phyloP scores from a whole-genome alignment of 23 red algal genomes.

The Gracilaria domingensis region DNA sequence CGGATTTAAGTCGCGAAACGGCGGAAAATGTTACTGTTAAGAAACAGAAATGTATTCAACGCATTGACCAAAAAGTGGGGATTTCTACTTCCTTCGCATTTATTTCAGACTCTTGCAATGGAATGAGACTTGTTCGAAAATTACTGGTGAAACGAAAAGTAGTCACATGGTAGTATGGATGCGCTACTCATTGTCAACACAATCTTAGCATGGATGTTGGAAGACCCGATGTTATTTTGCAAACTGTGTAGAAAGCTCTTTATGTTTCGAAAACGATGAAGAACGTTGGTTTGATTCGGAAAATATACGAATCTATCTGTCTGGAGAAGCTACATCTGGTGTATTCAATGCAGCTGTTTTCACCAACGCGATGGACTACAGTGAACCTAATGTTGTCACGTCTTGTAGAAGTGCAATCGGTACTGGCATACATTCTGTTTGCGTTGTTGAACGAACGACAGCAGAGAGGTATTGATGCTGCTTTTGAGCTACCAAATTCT shows the following conservation, averaged over 20 bases:
- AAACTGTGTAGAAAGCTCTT: constrained; percentile 8
- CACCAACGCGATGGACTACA: not conserved
- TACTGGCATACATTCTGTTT: not conserved
- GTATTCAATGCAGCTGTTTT: not conserved
- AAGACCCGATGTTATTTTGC: not conserved
- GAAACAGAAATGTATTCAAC: not conserved
- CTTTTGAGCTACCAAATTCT: not conserved
- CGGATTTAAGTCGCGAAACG: constrained; percentile 21
- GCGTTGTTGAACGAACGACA: not conserved
- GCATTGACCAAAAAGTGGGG: constrained; percentile 24
- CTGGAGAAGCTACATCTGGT: not conserved
- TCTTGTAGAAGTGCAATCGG: not conserved
- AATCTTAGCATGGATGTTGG: constrained; percentile 24
- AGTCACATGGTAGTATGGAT: constrained; percentile 9
- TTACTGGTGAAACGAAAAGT: not conserved
- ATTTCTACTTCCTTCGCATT: constrained; percentile 1
- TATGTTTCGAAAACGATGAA: constrained; percentile 22
- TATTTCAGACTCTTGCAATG: constrained; percentile 30
- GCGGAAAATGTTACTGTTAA: not conserved
- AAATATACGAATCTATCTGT: too few species aligned
- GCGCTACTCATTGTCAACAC: constrained; percentile 29
- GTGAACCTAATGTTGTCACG: not conserved
- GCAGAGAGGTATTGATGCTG: not conserved
- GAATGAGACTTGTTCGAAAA: not conserved
- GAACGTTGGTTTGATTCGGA: not conserved